Percentiles rank a stretch among this genome's conserved stretches.
These are phyloP conservation scores for Eragrostis nindensis DNA, from an alignment of 176 grass and related monocot species.

Conservation along the genomic window DNA sequence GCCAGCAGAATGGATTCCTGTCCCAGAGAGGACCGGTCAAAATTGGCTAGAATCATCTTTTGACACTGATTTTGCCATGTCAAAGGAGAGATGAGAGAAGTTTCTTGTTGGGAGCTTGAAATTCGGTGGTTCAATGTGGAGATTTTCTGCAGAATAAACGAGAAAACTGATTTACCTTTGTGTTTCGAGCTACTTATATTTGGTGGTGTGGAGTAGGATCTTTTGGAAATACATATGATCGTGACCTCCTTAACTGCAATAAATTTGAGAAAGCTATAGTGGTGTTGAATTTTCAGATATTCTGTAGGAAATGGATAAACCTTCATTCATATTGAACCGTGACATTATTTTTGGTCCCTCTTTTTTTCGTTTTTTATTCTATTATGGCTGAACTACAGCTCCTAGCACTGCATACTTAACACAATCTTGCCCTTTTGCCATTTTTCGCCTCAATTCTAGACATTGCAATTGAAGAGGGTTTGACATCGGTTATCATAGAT, in stretches of 20 bases:
- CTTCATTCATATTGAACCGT: not conserved
- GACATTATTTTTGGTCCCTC: not conserved
- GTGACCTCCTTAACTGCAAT: not conserved
- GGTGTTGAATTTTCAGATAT: not conserved
- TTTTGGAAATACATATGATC: not conserved
- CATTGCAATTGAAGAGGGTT: not conserved
- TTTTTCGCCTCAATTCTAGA: not conserved
- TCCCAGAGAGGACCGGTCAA: not conserved
- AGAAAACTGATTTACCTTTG: not conserved
- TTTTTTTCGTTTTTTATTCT: not conserved
- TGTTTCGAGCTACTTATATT: not conserved
- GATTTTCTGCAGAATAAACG: not conserved
- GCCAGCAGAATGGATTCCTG: not conserved
- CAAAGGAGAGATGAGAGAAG: not conserved
- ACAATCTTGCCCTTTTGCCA: not conserved
- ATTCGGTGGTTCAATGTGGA: conserved; percentile 3
- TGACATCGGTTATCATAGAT: not conserved
- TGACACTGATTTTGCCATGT: not conserved
- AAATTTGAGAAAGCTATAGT: not conserved
- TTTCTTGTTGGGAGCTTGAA: not conserved
- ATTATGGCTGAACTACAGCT: not conserved
- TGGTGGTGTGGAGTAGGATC: not conserved
- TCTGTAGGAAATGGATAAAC: not conserved
- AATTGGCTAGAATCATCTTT: conserved; percentile 6
- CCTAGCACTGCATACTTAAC: not conserved